Percentiles rank a stretch among this genome's conserved stretches.
These are phyloP conservation scores for Strobilomyces dryophilus DNA, from an alignment of 768 basidiomycete genomes.

Conservation along the genomic window DNA sequence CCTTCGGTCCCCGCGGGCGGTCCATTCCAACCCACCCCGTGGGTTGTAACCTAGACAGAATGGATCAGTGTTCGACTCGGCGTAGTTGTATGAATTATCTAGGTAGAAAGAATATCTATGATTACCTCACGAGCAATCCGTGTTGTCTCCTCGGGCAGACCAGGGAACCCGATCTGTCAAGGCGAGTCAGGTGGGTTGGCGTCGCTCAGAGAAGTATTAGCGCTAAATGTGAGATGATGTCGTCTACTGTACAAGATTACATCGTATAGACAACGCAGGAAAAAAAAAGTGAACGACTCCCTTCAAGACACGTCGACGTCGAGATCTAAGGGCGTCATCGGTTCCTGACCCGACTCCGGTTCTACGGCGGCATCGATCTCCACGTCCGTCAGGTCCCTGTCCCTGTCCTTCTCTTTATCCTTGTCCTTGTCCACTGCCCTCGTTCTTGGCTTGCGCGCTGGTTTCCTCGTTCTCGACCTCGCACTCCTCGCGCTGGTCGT, in stretches of 20 bases:
- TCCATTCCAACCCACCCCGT: no score
- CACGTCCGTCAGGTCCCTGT: slow-evolving; percentile 25
- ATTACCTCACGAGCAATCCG: no score
- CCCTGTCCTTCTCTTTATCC: slow-evolving; percentile 23
- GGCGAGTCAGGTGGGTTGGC: no score
- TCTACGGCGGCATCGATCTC: slow-evolving; percentile 27
- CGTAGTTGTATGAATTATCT: no score
- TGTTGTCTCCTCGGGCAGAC: no score
- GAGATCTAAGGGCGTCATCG: slow-evolving; percentile 35
- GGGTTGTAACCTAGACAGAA: no score
- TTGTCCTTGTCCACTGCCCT: slow-evolving; percentile 27
- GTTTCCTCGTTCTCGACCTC: slow-evolving; percentile 31
- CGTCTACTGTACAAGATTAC: neutral
- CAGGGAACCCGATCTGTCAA: no score
- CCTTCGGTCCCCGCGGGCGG: no score
- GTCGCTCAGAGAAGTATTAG: no score
- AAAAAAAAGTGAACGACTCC: neutral
- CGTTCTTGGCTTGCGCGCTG: slow-evolving; percentile 20
- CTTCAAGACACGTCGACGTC: slow-evolving; percentile 38
- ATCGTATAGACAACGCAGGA: neutral
- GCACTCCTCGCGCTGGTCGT: slow-evolving; percentile 25
- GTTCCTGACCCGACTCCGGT: slow-evolving; percentile 32
- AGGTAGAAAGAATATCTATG: no score
- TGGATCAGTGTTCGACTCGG: no score
- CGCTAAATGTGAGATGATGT: no score